Evolutionary conservation across 2,329 filamentous ascomycete species (phyloP), one percentile per base, ranked within the genome.

Genomic region (Eutypella sp.): DNA sequence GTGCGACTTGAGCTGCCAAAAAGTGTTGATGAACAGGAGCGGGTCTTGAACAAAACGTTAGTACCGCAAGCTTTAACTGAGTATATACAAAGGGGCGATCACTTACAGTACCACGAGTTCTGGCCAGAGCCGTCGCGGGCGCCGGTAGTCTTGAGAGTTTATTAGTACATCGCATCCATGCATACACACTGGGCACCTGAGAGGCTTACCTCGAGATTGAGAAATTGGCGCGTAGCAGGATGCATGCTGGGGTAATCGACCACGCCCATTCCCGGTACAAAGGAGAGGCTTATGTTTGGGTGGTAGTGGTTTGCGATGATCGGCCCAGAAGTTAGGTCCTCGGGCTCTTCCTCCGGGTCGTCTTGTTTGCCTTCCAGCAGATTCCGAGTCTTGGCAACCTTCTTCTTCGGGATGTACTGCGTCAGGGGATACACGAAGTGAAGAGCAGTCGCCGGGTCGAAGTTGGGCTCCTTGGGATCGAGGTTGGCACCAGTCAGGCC

Each of bases 1-100:
- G 58, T 97, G 89, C 52, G 78, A 84, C 63, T 81, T 88, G 53
- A 99, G 76, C 68, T 97, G 92, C 93, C 93, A 99, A 69, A 99
- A 99, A 4, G 87, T 95, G 70, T 99, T 99, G 62, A 93, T 74
- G 64, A 89, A 99, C 33, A 97, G 70, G 38, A 96, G 81, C 4
- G 93, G 93, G 62, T n/a, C n/a, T n/a, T n/a, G n/a, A n/a, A n/a
- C n/a, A n/a, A n/a, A n/a, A n/a, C n/a, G n/a, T 82, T 72, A n/a
- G n/a, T 75, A 24, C 10, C 13, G 87, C 82, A 63, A 37, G 36
- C 6, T 27, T 59, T 49, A 59, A 54, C 31, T n/a, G n/a, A n/a
- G n/a, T n/a, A n/a, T n/a, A n/a, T n/a, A n/a, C n/a, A n/a, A n/a
- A n/a, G n/a, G 19, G 20, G 5, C 19, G 9, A 19, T 29, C 34